phyloP scores from a whole-genome alignment of 306 rosid genomes.

The Sophora flavescens region DNA sequence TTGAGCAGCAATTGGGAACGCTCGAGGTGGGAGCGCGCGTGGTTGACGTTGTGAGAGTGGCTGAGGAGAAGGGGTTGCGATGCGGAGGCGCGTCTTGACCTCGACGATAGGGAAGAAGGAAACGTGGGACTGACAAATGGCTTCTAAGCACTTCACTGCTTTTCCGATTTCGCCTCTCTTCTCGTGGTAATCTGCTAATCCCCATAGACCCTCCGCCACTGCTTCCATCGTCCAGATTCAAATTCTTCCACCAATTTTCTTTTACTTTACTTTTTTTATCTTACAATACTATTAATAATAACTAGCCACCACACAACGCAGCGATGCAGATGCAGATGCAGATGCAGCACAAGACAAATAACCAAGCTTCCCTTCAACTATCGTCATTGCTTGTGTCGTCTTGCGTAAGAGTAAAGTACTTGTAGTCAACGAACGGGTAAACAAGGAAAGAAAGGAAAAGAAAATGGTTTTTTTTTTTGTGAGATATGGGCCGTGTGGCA shows the following conservation, averaged over 20 bases:
- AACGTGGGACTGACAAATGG: slow-evolving; percentile 83
- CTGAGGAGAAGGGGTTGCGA: slow-evolving; percentile 86
- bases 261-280: too few species aligned
- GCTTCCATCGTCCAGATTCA: slow-evolving; percentile 69
- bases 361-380: too few species aligned
- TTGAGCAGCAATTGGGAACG: slow-evolving; percentile 86
- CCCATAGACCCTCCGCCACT: slow-evolving; percentile 94
- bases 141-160: slow-evolving; percentile 88
- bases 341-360: too few species aligned
- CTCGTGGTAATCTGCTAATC: slow-evolving; percentile 81
- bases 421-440: too few species aligned
- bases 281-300: too few species aligned
- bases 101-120: slow-evolving; percentile 91
- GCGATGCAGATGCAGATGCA: too few species aligned
- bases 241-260: not conserved
- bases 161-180: slow-evolving; percentile 74
- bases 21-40: slow-evolving; percentile 91
- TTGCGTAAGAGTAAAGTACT: too few species aligned
- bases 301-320: too few species aligned
- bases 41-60: slow-evolving; percentile 82
- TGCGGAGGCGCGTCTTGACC: slow-evolving; percentile 93
- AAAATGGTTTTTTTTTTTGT: too few species aligned
- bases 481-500: too few species aligned
- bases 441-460: too few species aligned
- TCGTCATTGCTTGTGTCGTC: too few species aligned